These are phyloP conservation scores for Tetrapyrgos nigripes DNA, from an alignment of 1,284 basidiomycete genomes.

Conservation along the genomic window DNA sequence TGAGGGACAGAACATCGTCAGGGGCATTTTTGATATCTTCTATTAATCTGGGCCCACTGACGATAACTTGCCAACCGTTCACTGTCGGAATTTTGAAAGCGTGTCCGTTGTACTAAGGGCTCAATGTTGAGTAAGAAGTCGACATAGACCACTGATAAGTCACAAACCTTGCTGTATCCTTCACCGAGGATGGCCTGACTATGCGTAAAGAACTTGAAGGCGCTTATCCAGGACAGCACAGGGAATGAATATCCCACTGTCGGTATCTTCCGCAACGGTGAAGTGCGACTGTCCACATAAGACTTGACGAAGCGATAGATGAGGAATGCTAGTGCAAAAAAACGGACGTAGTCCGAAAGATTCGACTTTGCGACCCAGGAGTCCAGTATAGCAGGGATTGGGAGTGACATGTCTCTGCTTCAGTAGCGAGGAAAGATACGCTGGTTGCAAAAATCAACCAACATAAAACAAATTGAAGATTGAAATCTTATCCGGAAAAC, in stretches of 20 bases:
- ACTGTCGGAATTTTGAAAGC: conserved; percentile 39
- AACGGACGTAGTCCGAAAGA: background rate
- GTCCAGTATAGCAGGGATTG: no score
- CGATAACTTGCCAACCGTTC: conserved; percentile 35
- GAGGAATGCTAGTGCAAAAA: background rate
- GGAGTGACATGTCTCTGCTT: no score
- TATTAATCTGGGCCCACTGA: conserved; percentile 34
- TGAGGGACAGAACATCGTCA: conserved; percentile 37
- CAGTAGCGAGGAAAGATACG: no score
- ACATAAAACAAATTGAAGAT: no score
- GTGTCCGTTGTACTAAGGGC: conserved; percentile 10
- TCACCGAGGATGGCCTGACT: conserved; percentile 15
- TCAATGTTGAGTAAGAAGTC: background rate
- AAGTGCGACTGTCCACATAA: background rate
- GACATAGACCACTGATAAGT: background rate
- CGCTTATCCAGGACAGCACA: conserved; percentile 8
- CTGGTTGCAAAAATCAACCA: no score
- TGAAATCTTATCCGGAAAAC: no score
- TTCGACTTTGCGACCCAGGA: background rate
- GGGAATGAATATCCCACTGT: conserved; percentile 13
- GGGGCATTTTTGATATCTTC: conserved; percentile 40
- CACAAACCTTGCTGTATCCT: conserved; percentile 14
- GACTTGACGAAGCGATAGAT: background rate
- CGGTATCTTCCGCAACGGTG: conserved; percentile 6
- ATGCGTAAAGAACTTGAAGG: conserved; percentile 7